These are phyloP conservation scores for Cinchona pubescens DNA, from an alignment of 257 asterid species.

Conservation along the genomic window DNA sequence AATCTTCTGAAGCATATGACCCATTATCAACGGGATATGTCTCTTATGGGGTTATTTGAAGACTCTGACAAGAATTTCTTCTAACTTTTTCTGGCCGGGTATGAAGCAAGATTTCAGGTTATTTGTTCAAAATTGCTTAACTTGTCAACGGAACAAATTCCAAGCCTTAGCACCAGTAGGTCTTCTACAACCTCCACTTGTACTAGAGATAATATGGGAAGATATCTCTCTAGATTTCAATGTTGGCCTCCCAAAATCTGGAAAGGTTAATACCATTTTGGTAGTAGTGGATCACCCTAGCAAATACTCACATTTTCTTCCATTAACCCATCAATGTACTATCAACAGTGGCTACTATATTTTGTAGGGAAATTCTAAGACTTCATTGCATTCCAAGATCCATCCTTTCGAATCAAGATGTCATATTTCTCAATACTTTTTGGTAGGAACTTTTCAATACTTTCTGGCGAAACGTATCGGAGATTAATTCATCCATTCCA, in stretches of 20 bases:
- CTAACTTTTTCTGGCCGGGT: constrained; percentile 2
- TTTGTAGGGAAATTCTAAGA: not conserved
- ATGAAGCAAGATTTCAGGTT: not conserved
- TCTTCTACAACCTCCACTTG: constrained; percentile 5
- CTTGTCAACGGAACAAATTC: too few species aligned
- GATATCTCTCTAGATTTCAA: too few species aligned
- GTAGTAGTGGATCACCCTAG: too few species aligned
- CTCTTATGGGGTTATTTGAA: not conserved
- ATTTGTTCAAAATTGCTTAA: not conserved
- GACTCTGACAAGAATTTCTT: not conserved
- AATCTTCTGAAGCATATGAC: too few species aligned
- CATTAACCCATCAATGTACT: not conserved
- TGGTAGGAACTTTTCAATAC: not conserved
- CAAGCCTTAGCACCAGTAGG: not conserved
- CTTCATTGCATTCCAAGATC: not conserved
- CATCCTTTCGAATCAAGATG: not conserved
- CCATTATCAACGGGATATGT: too few species aligned
- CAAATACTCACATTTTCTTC: not conserved
- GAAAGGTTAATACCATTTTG: too few species aligned
- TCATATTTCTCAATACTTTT: not conserved
- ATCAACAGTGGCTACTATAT: not conserved
- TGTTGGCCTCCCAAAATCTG: too few species aligned
- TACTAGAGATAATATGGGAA: not conserved
- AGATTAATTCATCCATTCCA: too few species aligned
- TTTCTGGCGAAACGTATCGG: too few species aligned